Percentiles rank a stretch among this genome's conserved stretches.
phyloP scores from a whole-genome alignment of 352 stramenopile species.

The Phytophthora brassicae region DNA sequence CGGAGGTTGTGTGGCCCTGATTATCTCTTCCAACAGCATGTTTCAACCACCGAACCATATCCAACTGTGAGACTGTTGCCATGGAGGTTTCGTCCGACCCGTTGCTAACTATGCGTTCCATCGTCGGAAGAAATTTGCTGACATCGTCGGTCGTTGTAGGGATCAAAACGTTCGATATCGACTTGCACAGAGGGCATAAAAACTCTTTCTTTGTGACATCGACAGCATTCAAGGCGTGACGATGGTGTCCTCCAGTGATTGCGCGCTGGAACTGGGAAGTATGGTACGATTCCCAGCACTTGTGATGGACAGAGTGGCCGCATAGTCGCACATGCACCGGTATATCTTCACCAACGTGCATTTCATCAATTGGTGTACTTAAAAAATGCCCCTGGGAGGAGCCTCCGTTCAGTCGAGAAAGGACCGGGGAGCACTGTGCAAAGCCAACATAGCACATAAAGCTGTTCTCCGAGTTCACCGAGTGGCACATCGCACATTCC shows the following conservation, averaged over 20 bases:
- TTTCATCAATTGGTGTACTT: conserved; percentile 85
- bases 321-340: conserved; percentile 86
- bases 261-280: conserved; percentile 93
- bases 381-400: conserved; percentile 46
- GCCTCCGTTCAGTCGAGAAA: conserved; percentile 70
- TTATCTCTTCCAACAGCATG: conserved; percentile 24
- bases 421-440: conserved; percentile 75
- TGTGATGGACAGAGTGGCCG: conserved; percentile 94
- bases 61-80: conserved; percentile 23
- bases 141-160: conserved; percentile 73
- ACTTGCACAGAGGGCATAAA: conserved; percentile 96
- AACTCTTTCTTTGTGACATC: conserved; percentile 97
- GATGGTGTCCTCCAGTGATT: conserved; percentile 92
- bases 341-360: conserved; percentile 83
- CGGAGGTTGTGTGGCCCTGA: not conserved
- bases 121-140: conserved; percentile 34
- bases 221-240: conserved; percentile 91
- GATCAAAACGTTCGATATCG: conserved; percentile 97
- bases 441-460: conserved; percentile 90
- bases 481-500: conserved; percentile 88
- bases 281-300: conserved; percentile 95
- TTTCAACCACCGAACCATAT: conserved; percentile 57
- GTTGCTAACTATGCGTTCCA: conserved; percentile 16
- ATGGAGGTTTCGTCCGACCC: conserved; percentile 15
- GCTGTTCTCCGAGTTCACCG: conserved; percentile 70